Evolutionary conservation across 2,329 filamentous ascomycete species (phyloP), one percentile per base, ranked within the genome.

Genomic region (Fusarium tricinctum): DNA sequence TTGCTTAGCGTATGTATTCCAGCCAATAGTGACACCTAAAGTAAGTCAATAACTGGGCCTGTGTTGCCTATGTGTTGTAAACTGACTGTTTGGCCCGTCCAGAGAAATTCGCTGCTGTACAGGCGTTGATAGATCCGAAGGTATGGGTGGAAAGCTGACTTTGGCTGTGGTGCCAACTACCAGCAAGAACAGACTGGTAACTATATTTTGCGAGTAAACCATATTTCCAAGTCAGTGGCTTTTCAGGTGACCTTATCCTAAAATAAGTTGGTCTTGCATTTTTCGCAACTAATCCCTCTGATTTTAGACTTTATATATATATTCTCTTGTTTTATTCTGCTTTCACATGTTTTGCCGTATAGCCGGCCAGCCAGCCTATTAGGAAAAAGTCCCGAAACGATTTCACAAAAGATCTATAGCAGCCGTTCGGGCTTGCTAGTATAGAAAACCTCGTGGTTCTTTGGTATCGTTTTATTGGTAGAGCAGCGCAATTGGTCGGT

Each of bases 1-100:
- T 47, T 66, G 63, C 10, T 66, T 49, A n/a, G 55, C 56, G 7
- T 66, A 66, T 3, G 63, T 66, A 8, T 66, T 66, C 63, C 63
- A 66, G 1, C 63, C 62, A 5, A 66, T 33, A 0, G 63, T 66
- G 0, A 66, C 40, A 40, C 62, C 62, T 65, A n/a, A 1, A 6
- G 8, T 0, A 5, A 2, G 1, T 32, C 1, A 15, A 8, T 2
- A 6, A 14, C 3, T 14, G n/a, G n/a, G 8, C 7, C 2, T n/a
- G 8, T 4, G 0, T 14, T 4, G 9, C 12, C 9, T 5, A 6
- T 13, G 2, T 2, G 28, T 13, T 33, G 17, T 10, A 12, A 2
- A 51, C 61, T 40, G 2, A 59, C 61, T 64, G 20, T 52, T 52
- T 9, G 52, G 61, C 6, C 61, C 61, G 17, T 52, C 32, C 1